Base-by-base conservation (phyloP, 1,284 basidiomycete genomes). In the Naganishia albida region DNA sequence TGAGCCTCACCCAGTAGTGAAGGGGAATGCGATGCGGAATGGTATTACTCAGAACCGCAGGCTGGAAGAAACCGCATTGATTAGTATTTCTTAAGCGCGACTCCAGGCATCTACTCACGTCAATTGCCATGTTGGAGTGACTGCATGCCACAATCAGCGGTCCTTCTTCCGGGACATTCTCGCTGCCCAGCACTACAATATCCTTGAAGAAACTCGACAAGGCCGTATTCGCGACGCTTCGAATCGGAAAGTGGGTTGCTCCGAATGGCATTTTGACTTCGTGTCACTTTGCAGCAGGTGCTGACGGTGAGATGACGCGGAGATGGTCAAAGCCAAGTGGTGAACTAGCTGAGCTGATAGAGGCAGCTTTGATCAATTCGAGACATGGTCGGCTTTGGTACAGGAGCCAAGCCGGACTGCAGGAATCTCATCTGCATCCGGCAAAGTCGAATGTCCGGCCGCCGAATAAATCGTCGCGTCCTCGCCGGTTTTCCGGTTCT, bases 81-180 rank as follows among this genome's bases (percentile, higher is more conserved):
- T 44, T 30, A 38, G 26, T 44, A 43, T 52, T 52, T 38, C 10
- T 38, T 43, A 15, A 30, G 18, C 44, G 62, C 53, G 67, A 26
- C 7, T 40, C 16, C 48, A 7, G 15, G 42, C n/a, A 50, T 20
- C 4, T 20, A 82, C 88, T 75, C 77, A 93, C 91, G 89, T 93
- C 91, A 39, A 94, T 83, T 82, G 92, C 91, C 91, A 93, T 93
- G 76, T 93, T 93, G 73, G 91, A 87, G 76, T 93, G 91, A 7
- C 90, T 91, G 62, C 89, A 89, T 23, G 89, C 86, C 65, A 63
- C 91, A 73, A 96, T 90, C 71, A 94, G 85, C 26, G 92, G 91
- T 0, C 91, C 92, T 68, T 88, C 83, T 68, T 76, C 78, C 4
- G 93, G 91, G 8, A 96, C 90, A 74, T 93, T 88, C 77, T 94